Conservation (phyloP, 2,329 filamentous ascomycete species). For the Talaromyces sp. region DNA sequence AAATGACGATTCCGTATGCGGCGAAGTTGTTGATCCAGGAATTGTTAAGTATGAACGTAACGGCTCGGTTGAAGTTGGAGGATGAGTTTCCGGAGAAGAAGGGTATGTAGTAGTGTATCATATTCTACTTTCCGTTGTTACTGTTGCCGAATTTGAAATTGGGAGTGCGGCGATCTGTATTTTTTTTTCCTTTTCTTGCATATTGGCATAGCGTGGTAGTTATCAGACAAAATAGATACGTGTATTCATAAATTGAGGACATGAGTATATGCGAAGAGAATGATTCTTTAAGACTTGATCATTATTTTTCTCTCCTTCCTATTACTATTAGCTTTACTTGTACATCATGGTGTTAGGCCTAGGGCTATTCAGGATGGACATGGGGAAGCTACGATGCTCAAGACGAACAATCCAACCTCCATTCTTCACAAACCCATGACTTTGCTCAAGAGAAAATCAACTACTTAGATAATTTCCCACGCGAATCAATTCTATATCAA, state of each 20-base stretch:
- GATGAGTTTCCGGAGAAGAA: constrained; percentile 75
- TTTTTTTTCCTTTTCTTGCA: background rate
- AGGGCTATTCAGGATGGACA: background rate
- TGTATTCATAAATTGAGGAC: background rate
- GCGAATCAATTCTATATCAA: too few species aligned
- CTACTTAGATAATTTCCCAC: too few species aligned
- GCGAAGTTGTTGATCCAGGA: constrained; percentile 96
- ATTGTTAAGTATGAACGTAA: constrained; percentile 97
- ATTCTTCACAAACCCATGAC: background rate
- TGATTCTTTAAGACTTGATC: background rate
- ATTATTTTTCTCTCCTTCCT: background rate
- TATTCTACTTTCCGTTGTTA: background rate
- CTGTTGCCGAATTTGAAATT: background rate
- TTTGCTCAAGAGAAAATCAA: too few species aligned
- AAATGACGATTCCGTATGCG: constrained; percentile 96
- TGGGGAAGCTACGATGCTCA: background rate
- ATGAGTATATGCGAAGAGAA: background rate
- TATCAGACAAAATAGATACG: background rate
- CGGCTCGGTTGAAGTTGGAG: constrained; percentile 81
- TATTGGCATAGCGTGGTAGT: constrained; percentile 19
- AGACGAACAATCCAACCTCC: background rate
- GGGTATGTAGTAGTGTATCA: constrained; percentile 31
- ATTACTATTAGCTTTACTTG: too few species aligned
- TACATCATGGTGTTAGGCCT: background rate
- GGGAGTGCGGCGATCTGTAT: background rate